Evolutionary conservation across 2,329 filamentous ascomycete species (phyloP), one percentile per base, ranked within the genome.

Genomic region (Microdochium nivale): DNA sequence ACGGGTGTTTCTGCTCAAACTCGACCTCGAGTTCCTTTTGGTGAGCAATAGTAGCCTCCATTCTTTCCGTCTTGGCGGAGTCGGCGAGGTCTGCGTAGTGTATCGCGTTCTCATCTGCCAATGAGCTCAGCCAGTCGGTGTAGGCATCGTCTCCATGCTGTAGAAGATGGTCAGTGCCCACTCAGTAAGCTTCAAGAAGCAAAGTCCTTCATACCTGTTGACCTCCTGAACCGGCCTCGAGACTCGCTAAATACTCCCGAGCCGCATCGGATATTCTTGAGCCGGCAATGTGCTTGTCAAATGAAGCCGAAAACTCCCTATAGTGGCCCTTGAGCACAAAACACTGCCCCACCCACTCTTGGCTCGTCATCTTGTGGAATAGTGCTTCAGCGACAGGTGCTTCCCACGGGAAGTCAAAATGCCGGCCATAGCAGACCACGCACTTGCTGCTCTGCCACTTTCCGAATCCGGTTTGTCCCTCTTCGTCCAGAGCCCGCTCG

Each of bases 321-420:
- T 77, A 81, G 50, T 78, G 75, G 0, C 78, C 78, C 58, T 80
- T 80, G 32, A 81, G 67, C 8, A 81, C 66, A 57, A 80, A 80
- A 53, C 70, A 75, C 40, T 73, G 70, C 2, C 78, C 78, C 1
- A 56, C 54, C 78, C 78, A 81, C 23, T 72, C 74, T 56, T 70
- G 68, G 16, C 61, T 60, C 49, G 65, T 70, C 50, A 81, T 67
- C 53, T 76, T 77, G 37, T 69, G 61, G 21, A 70, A 60, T 2
- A 81, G 58, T 0, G 70, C 62, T 14, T 71, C 69, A 2, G 77
- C 76, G 2, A 71, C 61, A 0, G 77, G 77, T 37, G 76, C 78
- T 53, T 80, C 76, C 70, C 73, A 75, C 1, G 70, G 58, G 47
- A 69, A 74, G 50, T 80, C 76, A 13, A 77, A 60, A 1, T 72